Percentiles rank a stretch among this genome's conserved stretches.
Evolutionary conservation across 2,329 filamentous ascomycete species (phyloP).

Genomic region (Ceratocystis colombiana): DNA sequence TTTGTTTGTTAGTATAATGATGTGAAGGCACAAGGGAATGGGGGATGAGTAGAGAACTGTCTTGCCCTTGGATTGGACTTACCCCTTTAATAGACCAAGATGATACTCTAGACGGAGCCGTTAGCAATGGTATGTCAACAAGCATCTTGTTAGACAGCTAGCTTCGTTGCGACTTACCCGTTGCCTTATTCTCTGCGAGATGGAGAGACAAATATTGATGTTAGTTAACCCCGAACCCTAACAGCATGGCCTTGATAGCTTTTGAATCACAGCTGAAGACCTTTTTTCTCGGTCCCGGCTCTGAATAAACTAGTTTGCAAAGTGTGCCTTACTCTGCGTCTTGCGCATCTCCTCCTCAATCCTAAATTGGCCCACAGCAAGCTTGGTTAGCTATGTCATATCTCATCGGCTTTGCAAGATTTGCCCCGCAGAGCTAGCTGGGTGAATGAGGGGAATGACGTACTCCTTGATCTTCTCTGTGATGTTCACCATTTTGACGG

Average conservation of each 20-base stretch:
- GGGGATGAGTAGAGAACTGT: not conserved
- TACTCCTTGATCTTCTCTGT: slow-evolving; percentile 99
- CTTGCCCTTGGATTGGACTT: slow-evolving; percentile 29
- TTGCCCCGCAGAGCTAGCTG: slow-evolving; percentile 13
- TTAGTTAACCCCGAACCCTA: slow-evolving; percentile 21
- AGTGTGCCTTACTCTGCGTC: slow-evolving; percentile 72
- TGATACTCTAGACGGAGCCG: slow-evolving; percentile 68
- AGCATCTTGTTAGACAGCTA: not conserved
- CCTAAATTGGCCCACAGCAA: slow-evolving; percentile 41
- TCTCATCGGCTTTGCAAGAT: not conserved
- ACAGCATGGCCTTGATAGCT: not conserved
- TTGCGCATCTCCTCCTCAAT: slow-evolving; percentile 99
- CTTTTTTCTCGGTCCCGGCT: not conserved
- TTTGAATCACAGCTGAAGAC: not conserved
- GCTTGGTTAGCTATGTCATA: slow-evolving; percentile 27
- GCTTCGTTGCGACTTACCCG: slow-evolving; percentile 53
- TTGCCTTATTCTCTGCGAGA: slow-evolving; percentile 86
- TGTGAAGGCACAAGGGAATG: not conserved
- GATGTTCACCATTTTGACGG: slow-evolving; percentile 80
- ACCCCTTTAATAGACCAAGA: slow-evolving; percentile 95
- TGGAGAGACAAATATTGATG: slow-evolving; percentile 7
- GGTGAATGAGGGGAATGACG: slow-evolving; percentile 30
- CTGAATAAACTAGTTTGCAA: not conserved
- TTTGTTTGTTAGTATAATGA: not conserved
- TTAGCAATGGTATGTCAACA: not conserved